Evolutionary conservation across 1,139 yeast genomes (phyloP).

Genomic region (Kurtzmaniella natalensis): DNA sequence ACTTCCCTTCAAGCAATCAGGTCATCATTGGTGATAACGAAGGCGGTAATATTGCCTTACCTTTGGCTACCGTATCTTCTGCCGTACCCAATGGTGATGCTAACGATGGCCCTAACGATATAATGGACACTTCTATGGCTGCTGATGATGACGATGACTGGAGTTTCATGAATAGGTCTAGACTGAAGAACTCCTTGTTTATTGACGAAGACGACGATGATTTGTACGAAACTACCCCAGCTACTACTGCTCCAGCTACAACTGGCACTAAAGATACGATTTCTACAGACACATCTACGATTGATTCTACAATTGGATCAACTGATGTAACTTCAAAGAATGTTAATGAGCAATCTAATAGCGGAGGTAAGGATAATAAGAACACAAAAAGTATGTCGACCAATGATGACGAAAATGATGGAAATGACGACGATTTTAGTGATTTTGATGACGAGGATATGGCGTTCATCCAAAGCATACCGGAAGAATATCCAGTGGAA

Average conservation of each 20-base stretch:
- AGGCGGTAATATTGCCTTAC: conserved; percentile 2
- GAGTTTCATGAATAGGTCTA: conserved; percentile 25
- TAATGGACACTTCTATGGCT: no score
- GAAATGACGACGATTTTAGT: neutral
- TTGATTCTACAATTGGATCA: neutral
- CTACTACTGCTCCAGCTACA: neutral
- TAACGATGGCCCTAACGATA: conserved; percentile 5
- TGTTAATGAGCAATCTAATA: neutral
- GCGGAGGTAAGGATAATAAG: no score
- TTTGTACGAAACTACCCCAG: conserved; percentile 10
- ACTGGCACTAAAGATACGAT: neutral
- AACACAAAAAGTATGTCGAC: neutral
- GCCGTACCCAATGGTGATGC: conserved; percentile 4
- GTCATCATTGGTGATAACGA: conserved; percentile 2
- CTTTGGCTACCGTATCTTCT: conserved; percentile 5
- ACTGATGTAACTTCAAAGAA: neutral
- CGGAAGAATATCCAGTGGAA: conserved; percentile 13
- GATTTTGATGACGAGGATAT: neutral
- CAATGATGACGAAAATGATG: neutral
- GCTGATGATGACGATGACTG: conserved; percentile 30
- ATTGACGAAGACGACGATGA: conserved; percentile 26
- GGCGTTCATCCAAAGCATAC: conserved; percentile 1
- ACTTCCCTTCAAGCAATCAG: conserved; percentile 4
- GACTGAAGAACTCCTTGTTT: conserved; percentile 19
- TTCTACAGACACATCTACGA: neutral